Conservation (phyloP, 1,284 basidiomycete species). For the Irpex rosettiformis region DNA sequence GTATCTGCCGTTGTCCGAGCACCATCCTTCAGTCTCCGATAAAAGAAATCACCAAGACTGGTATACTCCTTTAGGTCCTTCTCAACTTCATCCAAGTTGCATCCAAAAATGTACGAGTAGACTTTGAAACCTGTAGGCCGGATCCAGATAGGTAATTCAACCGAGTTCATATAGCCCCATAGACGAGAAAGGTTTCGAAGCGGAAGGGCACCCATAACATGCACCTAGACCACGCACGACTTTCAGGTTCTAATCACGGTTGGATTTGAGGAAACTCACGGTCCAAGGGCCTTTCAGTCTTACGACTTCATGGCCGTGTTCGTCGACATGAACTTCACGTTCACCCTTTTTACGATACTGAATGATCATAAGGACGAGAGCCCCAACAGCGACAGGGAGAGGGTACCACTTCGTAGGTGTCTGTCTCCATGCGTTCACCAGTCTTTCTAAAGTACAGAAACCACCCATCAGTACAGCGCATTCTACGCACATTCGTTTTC, state of each 20-base stretch:
- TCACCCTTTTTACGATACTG: constrained; percentile 70
- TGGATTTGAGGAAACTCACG: constrained; percentile 42
- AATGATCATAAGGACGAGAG: constrained; percentile 79
- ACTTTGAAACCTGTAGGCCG: constrained; percentile 85
- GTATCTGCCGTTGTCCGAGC: constrained; percentile 78
- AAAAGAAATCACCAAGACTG: constrained; percentile 93
- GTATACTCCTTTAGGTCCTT: constrained; percentile 78
- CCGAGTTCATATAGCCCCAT: constrained; percentile 94
- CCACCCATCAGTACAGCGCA: neutral
- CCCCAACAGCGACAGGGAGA: constrained; percentile 89
- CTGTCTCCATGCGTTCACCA: constrained; percentile 75
- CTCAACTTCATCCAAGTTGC: constrained; percentile 92
- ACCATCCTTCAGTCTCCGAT: constrained; percentile 83
- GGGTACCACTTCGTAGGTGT: constrained; percentile 97
- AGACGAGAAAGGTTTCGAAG: constrained; percentile 91
- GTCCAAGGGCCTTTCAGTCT: constrained; percentile 93
- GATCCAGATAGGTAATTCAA: constrained; percentile 93
- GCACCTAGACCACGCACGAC: constrained; percentile 57
- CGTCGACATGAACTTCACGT: constrained; percentile 71
- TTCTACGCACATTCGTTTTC: neutral
- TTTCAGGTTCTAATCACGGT: neutral
- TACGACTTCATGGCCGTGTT: constrained; percentile 68
- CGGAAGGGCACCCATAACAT: constrained; percentile 93
- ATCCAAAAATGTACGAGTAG: constrained; percentile 88
- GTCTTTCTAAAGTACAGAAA: constrained; percentile 32